Conservation (phyloP, 1,139 yeast genomes). For the Magnusiomyces ingens region DNA sequence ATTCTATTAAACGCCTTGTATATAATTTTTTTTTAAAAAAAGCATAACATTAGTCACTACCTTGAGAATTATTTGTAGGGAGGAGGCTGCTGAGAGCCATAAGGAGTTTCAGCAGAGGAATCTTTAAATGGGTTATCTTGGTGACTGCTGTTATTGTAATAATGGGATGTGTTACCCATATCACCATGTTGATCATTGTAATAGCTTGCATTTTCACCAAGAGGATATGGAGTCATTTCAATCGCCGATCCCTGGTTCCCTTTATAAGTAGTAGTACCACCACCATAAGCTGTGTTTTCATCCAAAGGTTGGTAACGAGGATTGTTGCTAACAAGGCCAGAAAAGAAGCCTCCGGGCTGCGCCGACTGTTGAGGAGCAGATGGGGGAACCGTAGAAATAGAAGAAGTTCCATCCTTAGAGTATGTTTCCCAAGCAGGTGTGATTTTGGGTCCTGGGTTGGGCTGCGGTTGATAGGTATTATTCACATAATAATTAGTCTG, state of each 20-base stretch:
- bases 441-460: not conserved
- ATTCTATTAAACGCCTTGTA: no score
- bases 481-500: not conserved
- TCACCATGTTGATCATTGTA: not conserved
- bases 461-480: constrained; percentile 3
- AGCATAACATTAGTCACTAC: not conserved
- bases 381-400: not conserved
- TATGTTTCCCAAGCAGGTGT: not conserved
- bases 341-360: not conserved
- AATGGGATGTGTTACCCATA: constrained; percentile 7
- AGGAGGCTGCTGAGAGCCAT: not conserved
- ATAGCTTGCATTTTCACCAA: not conserved
- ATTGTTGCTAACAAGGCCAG: constrained; percentile 1
- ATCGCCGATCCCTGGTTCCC: not conserved
- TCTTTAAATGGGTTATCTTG: not conserved
- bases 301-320: constrained; percentile 9
- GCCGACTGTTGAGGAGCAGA: not conserved
- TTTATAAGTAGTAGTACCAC: not conserved
- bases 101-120: not conserved
- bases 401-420: not conserved
- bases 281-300: constrained; percentile 3
- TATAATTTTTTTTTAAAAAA: not conserved
- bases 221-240: constrained; percentile 8
- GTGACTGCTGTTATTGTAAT: not conserved
- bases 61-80: not conserved